Percentiles rank a stretch among this genome's conserved stretches.
phyloP scores from a whole-genome alignment of 208 protist genomes.

The Trypanosoma scelopori region DNA sequence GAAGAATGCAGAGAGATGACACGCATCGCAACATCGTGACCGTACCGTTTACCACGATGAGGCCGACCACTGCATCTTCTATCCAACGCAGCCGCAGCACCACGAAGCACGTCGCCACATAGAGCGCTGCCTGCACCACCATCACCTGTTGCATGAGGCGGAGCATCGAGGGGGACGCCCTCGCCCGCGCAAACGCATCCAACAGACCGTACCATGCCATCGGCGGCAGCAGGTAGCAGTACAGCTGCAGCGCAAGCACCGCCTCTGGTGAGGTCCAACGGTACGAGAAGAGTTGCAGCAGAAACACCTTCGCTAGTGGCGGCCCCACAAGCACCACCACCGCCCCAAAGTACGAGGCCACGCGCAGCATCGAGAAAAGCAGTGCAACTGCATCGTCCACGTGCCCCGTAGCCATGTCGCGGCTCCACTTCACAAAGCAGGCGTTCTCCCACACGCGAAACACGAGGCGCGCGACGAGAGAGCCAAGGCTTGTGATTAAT shows the following conservation, averaged over 20 bases:
- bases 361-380: slow-evolving; percentile 72
- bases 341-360: slow-evolving; percentile 70
- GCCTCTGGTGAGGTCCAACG: slow-evolving; percentile 69
- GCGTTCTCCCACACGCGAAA: slow-evolving; percentile 92
- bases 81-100: slow-evolving; percentile 28
- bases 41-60: slow-evolving; percentile 50
- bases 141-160: slow-evolving; percentile 47
- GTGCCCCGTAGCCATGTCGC: slow-evolving; percentile 41
- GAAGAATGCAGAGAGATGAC: slow-evolving; percentile 35
- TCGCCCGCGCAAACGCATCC: slow-evolving; percentile 79
- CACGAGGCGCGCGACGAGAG: slow-evolving; percentile 81
- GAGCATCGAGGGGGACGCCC: slow-evolving; percentile 42
- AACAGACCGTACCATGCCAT: slow-evolving; percentile 87
- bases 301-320: slow-evolving; percentile 45
- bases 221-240: slow-evolving; percentile 72
- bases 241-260: slow-evolving; percentile 71
- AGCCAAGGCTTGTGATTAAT: slow-evolving; percentile 85
- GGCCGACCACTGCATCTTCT: slow-evolving; percentile 21
- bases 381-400: slow-evolving; percentile 37
- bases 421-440: slow-evolving; percentile 81
- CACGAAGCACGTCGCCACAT: slow-evolving; percentile 54
- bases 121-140: slow-evolving; percentile 49
- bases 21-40: slow-evolving; percentile 50
- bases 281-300: slow-evolving; percentile 70
- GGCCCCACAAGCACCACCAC: slow-evolving; percentile 73